Conservation (phyloP, 345 rosid species). For the Citrus unshiu region DNA sequence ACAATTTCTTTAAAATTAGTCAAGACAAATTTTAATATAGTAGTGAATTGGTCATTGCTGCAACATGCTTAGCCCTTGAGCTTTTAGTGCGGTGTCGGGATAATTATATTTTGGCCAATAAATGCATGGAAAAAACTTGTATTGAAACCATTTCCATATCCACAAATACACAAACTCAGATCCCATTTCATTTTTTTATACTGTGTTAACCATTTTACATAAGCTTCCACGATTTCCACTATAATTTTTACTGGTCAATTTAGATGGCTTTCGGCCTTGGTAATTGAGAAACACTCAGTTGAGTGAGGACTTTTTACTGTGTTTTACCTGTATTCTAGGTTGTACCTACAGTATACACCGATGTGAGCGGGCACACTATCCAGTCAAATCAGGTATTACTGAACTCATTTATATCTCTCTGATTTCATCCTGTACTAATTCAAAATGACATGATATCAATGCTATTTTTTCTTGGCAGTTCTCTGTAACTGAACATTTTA, state of each 20-base stretch:
- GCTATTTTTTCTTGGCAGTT: slow-evolving; percentile 41
- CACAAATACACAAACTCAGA: neutral
- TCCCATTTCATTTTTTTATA: no score
- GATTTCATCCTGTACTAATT: slow-evolving; percentile 1
- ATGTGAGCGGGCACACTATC: slow-evolving; percentile 70
- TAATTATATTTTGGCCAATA: neutral
- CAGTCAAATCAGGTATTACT: slow-evolving; percentile 80
- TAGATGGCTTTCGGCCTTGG: neutral
- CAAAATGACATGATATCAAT: slow-evolving; percentile 11
- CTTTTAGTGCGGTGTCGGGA: neutral
- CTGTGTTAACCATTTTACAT: neutral
- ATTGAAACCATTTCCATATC: neutral
- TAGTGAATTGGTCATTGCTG: neutral
- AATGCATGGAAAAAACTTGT: neutral
- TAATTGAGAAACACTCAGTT: neutral
- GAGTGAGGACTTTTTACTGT: neutral
- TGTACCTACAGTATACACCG: slow-evolving; percentile 87
- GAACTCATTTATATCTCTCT: neutral
- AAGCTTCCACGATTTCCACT: neutral
- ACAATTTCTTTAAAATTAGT: neutral
- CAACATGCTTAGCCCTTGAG: neutral
- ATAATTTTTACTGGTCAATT: neutral
- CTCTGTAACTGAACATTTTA: slow-evolving; percentile 92
- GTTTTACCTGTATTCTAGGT: slow-evolving; percentile 42
- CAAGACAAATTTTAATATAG: neutral